These are phyloP conservation scores for Sugiyamaella lignohabitans DNA, from an alignment of 805 yeast genomes.

Conservation along the genomic window DNA sequence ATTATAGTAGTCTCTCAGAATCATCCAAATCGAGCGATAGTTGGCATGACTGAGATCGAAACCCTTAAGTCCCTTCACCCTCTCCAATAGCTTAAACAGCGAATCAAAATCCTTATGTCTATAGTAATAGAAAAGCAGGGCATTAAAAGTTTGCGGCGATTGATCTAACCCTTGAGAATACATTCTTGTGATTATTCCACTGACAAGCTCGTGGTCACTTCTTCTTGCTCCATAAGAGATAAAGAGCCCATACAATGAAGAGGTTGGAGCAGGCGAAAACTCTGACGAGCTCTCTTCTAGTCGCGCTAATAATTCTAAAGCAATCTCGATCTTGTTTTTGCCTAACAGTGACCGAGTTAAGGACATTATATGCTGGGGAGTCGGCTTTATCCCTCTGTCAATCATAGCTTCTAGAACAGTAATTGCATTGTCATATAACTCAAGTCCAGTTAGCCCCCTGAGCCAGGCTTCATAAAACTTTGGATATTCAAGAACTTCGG, in stretches of 20 bases:
- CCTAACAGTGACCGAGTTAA: constrained; percentile 17
- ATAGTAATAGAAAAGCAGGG: constrained; percentile 16
- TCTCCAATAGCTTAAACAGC: constrained; percentile 4
- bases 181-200: constrained; percentile 14
- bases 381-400: constrained; percentile 11
- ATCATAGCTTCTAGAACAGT: constrained; percentile 21
- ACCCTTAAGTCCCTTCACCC: not conserved
- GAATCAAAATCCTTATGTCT: constrained; percentile 12
- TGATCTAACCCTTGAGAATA: constrained; percentile 8
- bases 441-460: constrained; percentile 19
- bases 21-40: constrained; percentile 15
- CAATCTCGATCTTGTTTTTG: constrained; percentile 9
- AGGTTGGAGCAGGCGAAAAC: constrained; percentile 11
- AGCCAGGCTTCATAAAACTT: constrained; percentile 22
- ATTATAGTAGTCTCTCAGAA: constrained; percentile 13
- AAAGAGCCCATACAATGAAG: constrained; percentile 16
- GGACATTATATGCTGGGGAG: constrained; percentile 10
- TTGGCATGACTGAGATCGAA: constrained; percentile 9
- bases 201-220: constrained; percentile 10
- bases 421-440: constrained; percentile 16
- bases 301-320: constrained; percentile 11
- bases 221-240: constrained; percentile 18
- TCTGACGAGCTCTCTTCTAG: constrained; percentile 10
- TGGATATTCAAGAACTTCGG: constrained; percentile 19
- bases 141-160: constrained; percentile 12